A percentile compares a stretch with the other conserved stretches of the same genome.
These are phyloP conservation scores for Setomelanomma holmii DNA, from an alignment of 2,329 filamentous ascomycete genomes.

Conservation along the genomic window DNA sequence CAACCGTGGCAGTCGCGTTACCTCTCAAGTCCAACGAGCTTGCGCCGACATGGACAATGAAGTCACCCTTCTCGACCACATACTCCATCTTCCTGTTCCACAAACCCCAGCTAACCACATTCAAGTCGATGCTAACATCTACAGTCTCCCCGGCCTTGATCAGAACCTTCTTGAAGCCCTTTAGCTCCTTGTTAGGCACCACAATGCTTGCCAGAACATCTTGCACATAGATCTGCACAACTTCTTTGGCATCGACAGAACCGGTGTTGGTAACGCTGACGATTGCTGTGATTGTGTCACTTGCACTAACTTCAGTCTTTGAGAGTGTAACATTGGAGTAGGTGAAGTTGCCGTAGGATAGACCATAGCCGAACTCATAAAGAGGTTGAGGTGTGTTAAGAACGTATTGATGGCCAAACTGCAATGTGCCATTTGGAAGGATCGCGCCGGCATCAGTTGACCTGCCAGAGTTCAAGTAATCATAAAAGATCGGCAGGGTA, in stretches of 20 bases:
- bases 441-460: constrained; percentile 60
- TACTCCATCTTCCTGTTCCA: constrained; percentile 71
- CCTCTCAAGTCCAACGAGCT: constrained; percentile 63
- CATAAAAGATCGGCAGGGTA: constrained; percentile 73
- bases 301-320: constrained; percentile 55
- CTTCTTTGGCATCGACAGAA: constrained; percentile 66
- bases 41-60: constrained; percentile 67
- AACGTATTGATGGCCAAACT: constrained; percentile 71
- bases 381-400: constrained; percentile 65
- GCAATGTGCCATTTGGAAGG: constrained; percentile 65
- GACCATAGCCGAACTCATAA: constrained; percentile 72
- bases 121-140: constrained; percentile 59
- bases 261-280: constrained; percentile 68
- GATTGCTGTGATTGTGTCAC: constrained; percentile 64
- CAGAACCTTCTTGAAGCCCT: constrained; percentile 71
- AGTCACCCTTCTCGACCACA: constrained; percentile 75
- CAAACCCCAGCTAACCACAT: constrained; percentile 60
- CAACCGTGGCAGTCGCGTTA: constrained; percentile 66
- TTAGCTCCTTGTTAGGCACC: constrained; percentile 69
- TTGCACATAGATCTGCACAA: constrained; percentile 72
- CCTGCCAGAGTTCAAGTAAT: constrained; percentile 73
- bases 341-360: constrained; percentile 69
- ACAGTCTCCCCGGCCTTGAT: constrained; percentile 67
- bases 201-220: constrained; percentile 68
- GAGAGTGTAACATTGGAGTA: constrained; percentile 64